These are phyloP conservation scores for Backusella morwellensis DNA, from an alignment of 192 early-diverging fungal genomes.

Conservation along the genomic window DNA sequence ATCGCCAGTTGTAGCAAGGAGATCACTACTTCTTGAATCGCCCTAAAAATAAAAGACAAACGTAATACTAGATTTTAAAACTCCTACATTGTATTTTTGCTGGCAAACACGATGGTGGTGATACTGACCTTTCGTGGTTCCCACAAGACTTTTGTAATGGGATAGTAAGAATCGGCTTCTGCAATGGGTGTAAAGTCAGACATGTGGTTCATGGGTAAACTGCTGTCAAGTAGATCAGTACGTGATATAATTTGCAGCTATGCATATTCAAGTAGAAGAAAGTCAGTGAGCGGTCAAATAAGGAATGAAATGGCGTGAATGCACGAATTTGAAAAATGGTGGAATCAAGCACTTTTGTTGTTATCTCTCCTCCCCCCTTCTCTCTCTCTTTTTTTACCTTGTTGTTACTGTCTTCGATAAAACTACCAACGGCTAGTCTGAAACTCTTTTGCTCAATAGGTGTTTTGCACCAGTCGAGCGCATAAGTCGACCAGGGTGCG, in stretches of 20 bases:
- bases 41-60: neutral
- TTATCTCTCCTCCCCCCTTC: too few relatives aligned
- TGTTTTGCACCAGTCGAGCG: conserved; percentile 81
- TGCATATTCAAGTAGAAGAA: too few relatives aligned
- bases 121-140: conserved; percentile 62
- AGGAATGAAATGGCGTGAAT: neutral
- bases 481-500: conserved; percentile 86
- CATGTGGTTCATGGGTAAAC: conserved; percentile 34
- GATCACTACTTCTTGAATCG: conserved; percentile 49
- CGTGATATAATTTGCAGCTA: conserved; percentile 68
- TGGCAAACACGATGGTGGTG: neutral
- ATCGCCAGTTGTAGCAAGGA: conserved; percentile 89
- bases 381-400: conserved; percentile 37
- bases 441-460: conserved; percentile 65
- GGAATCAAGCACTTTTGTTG: neutral
- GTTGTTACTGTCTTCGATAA: conserved; percentile 71
- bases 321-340: neutral
- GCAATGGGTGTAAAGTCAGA: conserved; percentile 73
- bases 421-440: conserved; percentile 81
- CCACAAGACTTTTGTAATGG: conserved; percentile 91
- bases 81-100: neutral
- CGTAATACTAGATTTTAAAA: conserved; percentile 1
- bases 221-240: conserved; percentile 44
- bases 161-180: conserved; percentile 79
- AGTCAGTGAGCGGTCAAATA: neutral